Evolutionary conservation across 345 rosid species (phyloP), one percentile per base, ranked within the genome.

Genomic region (Laguncularia racemosa): DNA sequence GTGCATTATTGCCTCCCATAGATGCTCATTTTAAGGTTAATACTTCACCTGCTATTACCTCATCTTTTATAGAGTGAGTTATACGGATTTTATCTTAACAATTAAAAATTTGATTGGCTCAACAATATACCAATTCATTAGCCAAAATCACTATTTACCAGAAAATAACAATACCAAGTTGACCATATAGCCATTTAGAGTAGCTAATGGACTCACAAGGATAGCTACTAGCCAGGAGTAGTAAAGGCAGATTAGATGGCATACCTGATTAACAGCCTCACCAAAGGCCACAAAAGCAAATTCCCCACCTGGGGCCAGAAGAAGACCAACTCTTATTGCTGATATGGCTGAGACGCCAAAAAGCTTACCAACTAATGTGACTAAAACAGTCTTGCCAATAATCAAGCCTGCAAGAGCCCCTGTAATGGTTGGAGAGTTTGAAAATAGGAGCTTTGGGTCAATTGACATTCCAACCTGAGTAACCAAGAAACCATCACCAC

Each of bases 391-490:
- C 88, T 92, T 92, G 58, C 98, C 96, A 50, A 74, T 85, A 61
- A 92, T 89, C 78, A 92, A 73, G 70, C 89, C 85, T 46, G 84
- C 98, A 67, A 92, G 48, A 52, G 84, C 52, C 71, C 91, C 96
- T 68, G 77, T 71, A 69, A 93, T 78, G 62, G 68, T 84, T 18
- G 97, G 97, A 72, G 85, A 86, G 59, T 93, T 93, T 55, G 97
- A 85, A 62, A 86, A 48, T 62, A 92, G 91, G 67, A 93, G 93
- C 66, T 89, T 93, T 47, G 97, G 99, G 78, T 93, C 97, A 69
- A 93, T 93, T 23, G 99, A 93, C 97, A 93, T 93, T 68, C 99
- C 99, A 73, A 93, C 99, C 99, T 93, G 88, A 73, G 76, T 75
- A 62, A 63, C 57, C 66, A 57, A 44, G 60, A 54, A 56, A 69